These are phyloP conservation scores for Chenopodium album DNA, from an alignment of 148 eudicot species.

Conservation along the genomic window DNA sequence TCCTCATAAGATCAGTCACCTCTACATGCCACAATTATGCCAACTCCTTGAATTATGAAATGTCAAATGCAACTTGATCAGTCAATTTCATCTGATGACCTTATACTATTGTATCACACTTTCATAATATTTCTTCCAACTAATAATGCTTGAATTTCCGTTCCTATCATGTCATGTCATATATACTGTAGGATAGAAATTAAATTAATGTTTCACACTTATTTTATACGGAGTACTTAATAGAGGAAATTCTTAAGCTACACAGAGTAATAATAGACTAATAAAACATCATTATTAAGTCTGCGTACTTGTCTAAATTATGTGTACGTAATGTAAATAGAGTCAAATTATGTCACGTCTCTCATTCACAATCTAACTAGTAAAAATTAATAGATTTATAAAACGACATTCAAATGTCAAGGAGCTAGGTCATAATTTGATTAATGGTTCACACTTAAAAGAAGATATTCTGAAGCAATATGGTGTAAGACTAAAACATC, in stretches of 20 bases:
- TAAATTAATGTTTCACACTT: not conserved
- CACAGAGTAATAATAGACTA: not conserved
- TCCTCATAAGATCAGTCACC: slow-evolving; percentile 5
- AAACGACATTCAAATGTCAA: too few relatives aligned
- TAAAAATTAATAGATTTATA: too few relatives aligned
- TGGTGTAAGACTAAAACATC: too few relatives aligned
- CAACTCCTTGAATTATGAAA: not conserved
- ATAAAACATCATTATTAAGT: too few relatives aligned
- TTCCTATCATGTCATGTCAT: not conserved
- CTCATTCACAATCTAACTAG: too few relatives aligned
- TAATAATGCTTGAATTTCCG: not conserved
- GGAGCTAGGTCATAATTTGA: not conserved
- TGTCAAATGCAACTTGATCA: not conserved
- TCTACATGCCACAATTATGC: not conserved
- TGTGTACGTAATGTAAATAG: too few relatives aligned
- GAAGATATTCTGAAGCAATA: not conserved
- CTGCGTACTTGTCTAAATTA: too few relatives aligned
- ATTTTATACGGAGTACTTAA: too few relatives aligned
- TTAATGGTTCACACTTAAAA: not conserved
- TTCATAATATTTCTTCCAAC: not conserved
- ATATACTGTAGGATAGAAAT: not conserved
- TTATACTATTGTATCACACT: not conserved
- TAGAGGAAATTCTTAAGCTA: not conserved
- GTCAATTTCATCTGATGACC: slow-evolving; percentile 14
- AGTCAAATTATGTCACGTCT: too few relatives aligned